Percentiles rank a stretch among this genome's conserved stretches.
phyloP scores from a whole-genome alignment of 192 early-diverging fungal species.

The Backusella psychrophila region DNA sequence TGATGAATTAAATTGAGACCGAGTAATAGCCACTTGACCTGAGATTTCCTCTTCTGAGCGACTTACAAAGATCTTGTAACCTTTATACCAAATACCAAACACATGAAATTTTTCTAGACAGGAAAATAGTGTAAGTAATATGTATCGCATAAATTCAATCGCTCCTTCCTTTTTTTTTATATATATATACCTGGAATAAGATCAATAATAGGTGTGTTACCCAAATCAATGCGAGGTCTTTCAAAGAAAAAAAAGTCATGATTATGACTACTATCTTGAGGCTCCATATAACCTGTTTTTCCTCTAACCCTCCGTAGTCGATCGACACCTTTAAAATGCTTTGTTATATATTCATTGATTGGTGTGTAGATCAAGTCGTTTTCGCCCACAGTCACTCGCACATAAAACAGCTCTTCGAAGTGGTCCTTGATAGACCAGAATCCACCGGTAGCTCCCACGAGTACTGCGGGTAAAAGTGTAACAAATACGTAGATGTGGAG shows the following conservation, averaged over 20 bases:
- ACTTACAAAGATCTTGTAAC: not conserved
- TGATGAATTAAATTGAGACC: not conserved
- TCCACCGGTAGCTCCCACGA: not conserved
- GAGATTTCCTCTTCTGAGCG: not conserved
- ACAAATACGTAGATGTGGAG: constrained; percentile 7
- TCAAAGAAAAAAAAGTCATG: not conserved
- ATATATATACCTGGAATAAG: constrained; percentile 21
- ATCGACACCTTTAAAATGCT: not conserved
- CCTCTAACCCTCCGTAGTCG: not conserved
- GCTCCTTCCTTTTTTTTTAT: too few relatives aligned
- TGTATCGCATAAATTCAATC: not conserved
- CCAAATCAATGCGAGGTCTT: not conserved
- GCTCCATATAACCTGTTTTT: not conserved
- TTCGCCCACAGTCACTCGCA: constrained; percentile 9
- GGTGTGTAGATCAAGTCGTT: constrained; percentile 10
- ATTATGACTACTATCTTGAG: not conserved
- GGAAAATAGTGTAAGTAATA: not conserved
- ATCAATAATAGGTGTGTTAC: not conserved
- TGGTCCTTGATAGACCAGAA: not conserved
- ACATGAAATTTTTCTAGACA: not conserved
- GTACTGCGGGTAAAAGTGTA: not conserved
- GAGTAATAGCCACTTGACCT: not conserved
- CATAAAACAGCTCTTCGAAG: constrained; percentile 6
- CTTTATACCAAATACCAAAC: constrained; percentile 1
- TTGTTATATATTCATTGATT: constrained; percentile 6